A percentile compares a stretch with the other conserved stretches of the same genome.
Evolutionary conservation across 2,329 filamentous ascomycete species (phyloP).

Genomic region (Pleochaeta shiraiana): DNA sequence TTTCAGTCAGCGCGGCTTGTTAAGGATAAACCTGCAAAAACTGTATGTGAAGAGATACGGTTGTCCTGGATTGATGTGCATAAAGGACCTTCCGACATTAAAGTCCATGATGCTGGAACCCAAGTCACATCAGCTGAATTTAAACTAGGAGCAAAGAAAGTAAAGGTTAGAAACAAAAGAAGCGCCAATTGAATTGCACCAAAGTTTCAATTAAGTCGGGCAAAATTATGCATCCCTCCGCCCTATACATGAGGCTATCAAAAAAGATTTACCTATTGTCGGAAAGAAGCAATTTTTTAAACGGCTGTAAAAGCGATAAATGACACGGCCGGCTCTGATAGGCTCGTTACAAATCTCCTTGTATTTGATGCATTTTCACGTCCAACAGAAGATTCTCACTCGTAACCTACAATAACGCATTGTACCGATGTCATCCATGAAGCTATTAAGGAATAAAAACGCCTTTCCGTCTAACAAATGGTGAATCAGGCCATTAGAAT

Average conservation of each 20-base stretch:
- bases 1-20: constrained; percentile 5
- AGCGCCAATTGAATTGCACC: constrained; percentile 2
- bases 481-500: constrained; percentile 5
- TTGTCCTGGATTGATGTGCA: constrained; percentile 6
- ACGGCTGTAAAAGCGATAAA: constrained; percentile 7
- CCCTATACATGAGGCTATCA: constrained; percentile 6
- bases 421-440: constrained; percentile 5
- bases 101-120: constrained; percentile 4
- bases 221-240: constrained; percentile 6
- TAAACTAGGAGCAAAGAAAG: neutral
- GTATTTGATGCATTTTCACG: constrained; percentile 6
- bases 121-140: constrained; percentile 5
- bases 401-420: constrained; percentile 1
- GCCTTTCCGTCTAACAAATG: constrained; percentile 2
- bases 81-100: constrained; percentile 2
- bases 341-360: constrained; percentile 7
- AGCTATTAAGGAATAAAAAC: constrained; percentile 5
- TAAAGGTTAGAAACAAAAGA: neutral
- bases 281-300: constrained; percentile 5
- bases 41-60: constrained; percentile 3
- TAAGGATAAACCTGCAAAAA: neutral
- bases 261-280: constrained; percentile 2
- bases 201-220: constrained; percentile 4
- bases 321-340: constrained; percentile 5
- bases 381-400: constrained; percentile 2